Evolutionary conservation across 139 green algal genomes (phyloP), one percentile per base, ranked within the genome.

Genomic region (Gonium pectorale): DNA sequence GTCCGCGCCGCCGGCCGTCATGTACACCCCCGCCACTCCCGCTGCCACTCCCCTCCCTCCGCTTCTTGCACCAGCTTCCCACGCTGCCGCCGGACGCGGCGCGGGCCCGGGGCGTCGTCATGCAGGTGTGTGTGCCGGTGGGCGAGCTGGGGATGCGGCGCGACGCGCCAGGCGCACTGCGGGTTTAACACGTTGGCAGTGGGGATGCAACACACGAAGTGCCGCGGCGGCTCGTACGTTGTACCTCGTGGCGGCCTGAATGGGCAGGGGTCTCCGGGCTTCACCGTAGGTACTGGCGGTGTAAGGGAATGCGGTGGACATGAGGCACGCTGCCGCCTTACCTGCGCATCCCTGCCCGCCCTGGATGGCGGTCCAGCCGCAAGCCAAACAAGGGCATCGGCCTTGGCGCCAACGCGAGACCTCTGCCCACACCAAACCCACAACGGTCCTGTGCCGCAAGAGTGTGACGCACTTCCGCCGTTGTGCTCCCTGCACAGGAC

Each of bases 41-140:
- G 67, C 67, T 35, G 22, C 19, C 27, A 6, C 19, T 22, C 19
- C 19, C 56, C n/a, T n/a, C n/a, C n/a, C n/a, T n/a, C n/a, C n/a
- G n/a, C n/a, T n/a, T n/a, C n/a, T n/a, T n/a, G n/a, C n/a, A n/a
- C 44, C 68, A 95, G 83, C 89, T 97, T 78, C 94, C 93, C 22
- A 40, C 67, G 5, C 81, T 94, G 46, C 88, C 88, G 11, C 44
- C 75, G 8, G 54, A 62, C 31, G 71, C 77, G 11, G 15, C 63
- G 0, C 24, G 4, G 26, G 87, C 81, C 38, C 72, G 84, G 15
- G 94, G 93, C 0, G 92, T 97, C 26, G 81, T 98, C 41, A 62
- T 91, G 46, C 90, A 95, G 63, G 92, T 73, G 43, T 5, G 43
- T n/a, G n/a, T n/a, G n/a, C n/a, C n/a, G 19, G 5, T n/a, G 31